phyloP scores from a whole-genome alignment of 306 rosid species.

The Begonia loranthoides region DNA sequence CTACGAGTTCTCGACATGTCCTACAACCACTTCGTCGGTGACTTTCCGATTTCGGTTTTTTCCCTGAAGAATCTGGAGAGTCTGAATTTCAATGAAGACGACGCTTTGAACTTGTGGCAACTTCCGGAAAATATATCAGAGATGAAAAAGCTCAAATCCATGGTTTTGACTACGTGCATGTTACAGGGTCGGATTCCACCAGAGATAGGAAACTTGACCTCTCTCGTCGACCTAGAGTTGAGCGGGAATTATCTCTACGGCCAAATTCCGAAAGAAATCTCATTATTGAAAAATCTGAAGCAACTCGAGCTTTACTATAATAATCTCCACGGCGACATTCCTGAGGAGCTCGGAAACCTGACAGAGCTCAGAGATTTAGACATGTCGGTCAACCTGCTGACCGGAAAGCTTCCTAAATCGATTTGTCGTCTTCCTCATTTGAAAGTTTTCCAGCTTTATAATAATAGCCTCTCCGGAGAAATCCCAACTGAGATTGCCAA shows the following conservation, averaged over 20 bases:
- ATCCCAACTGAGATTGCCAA: slow-evolving; percentile 55
- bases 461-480: slow-evolving; percentile 65
- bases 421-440: slow-evolving; percentile 69
- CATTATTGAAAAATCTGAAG: slow-evolving; percentile 41
- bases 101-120: slow-evolving; percentile 39
- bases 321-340: slow-evolving; percentile 46
- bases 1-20: slow-evolving; percentile 63
- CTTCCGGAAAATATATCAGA: slow-evolving; percentile 36
- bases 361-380: slow-evolving; percentile 63
- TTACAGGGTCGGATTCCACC: slow-evolving; percentile 58
- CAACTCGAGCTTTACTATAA: slow-evolving; percentile 84
- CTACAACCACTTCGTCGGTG: slow-evolving; percentile 47
- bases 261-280: slow-evolving; percentile 54
- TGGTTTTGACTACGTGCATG: slow-evolving; percentile 63
- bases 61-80: slow-evolving; percentile 53
- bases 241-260: slow-evolving; percentile 63
- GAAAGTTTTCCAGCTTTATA: slow-evolving; percentile 70
- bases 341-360: slow-evolving; percentile 68
- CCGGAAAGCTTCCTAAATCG: slow-evolving; percentile 57
- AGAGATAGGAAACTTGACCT: slow-evolving; percentile 60
- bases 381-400: slow-evolving; percentile 70
- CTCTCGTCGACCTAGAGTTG: slow-evolving; percentile 70
- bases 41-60: slow-evolving; percentile 66
- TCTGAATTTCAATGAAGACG: slow-evolving; percentile 69
- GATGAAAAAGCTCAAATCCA: slow-evolving; percentile 31